Percentiles rank a stretch among this genome's conserved stretches.
Conservation (phyloP, 768 basidiomycete species). For the Erythrobasidium yunnanense region DNA sequence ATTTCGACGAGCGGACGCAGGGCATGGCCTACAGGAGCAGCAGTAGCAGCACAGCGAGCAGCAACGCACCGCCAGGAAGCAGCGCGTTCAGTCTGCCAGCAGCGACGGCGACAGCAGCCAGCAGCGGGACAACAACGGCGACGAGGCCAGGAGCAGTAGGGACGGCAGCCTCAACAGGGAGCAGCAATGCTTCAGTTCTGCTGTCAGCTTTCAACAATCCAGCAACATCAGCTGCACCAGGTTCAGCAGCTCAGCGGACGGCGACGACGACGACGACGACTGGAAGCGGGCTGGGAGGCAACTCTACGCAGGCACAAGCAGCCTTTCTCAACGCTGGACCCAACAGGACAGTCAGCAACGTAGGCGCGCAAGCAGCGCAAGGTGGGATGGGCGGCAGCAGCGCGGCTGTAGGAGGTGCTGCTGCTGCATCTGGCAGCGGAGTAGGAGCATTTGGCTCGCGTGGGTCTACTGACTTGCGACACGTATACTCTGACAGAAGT, state of each 20-base stretch:
- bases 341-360: constrained; percentile 27
- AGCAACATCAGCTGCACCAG: neutral
- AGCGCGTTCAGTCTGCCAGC: constrained; percentile 22
- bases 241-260: neutral
- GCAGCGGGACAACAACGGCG: too few species aligned
- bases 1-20: too few species aligned
- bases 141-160: neutral
- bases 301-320: constrained; percentile 11
- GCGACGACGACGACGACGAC: neutral
- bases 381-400: neutral
- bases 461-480: too few species aligned
- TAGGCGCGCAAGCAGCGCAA: constrained; percentile 20
- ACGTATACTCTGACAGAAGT: too few species aligned
- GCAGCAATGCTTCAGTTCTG: neutral
- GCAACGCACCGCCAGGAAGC: neutral
- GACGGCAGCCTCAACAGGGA: neutral
- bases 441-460: constrained; percentile 16
- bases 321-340: constrained; percentile 24
- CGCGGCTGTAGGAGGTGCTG: neutral
- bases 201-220: constrained; percentile 26
- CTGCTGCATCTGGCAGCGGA: constrained; percentile 8
- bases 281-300: neutral
- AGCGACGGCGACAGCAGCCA: neutral
- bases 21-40: constrained; percentile 23
- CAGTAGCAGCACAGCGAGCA: neutral